These are phyloP conservation scores for Davidsoniella virescens DNA, from an alignment of 2,329 filamentous ascomycete genomes.

Conservation along the genomic window DNA sequence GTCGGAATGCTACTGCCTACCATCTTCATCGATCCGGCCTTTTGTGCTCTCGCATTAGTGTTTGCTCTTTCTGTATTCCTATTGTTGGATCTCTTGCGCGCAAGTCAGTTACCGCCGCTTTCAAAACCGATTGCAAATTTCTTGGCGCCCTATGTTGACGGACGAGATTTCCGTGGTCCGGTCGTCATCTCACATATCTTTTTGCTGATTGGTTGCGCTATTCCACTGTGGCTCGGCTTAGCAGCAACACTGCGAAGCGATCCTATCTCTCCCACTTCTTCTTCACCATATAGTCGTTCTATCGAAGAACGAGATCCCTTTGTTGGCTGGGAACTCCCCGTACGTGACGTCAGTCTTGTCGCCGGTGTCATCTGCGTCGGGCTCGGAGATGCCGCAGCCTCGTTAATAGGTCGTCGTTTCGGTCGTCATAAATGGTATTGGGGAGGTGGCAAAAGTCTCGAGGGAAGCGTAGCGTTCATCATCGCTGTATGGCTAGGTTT, in stretches of 20 bases:
- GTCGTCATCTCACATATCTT: slow-evolving; percentile 96
- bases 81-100: slow-evolving; percentile 73
- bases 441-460: slow-evolving; percentile 90
- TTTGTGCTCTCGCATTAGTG: slow-evolving; percentile 61
- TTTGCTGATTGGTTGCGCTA: slow-evolving; percentile 82
- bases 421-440: slow-evolving; percentile 87
- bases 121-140: slow-evolving; percentile 76
- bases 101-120: slow-evolving; percentile 78
- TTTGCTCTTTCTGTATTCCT: slow-evolving; percentile 73
- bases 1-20: slow-evolving; percentile 86
- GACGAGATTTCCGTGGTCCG: slow-evolving; percentile 77
- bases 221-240: slow-evolving; percentile 80
- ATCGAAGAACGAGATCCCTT: too few species aligned
- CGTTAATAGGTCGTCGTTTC: slow-evolving; percentile 71
- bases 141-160: slow-evolving; percentile 85
- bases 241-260: slow-evolving; percentile 46
- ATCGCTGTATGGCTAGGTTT: slow-evolving; percentile 63
- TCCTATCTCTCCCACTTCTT: slow-evolving; percentile 27
- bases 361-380: slow-evolving; percentile 88
- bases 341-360: slow-evolving; percentile 74
- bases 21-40: slow-evolving; percentile 73
- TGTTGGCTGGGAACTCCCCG: slow-evolving; percentile 57
- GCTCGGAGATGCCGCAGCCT: slow-evolving; percentile 85
- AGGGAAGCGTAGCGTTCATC: slow-evolving; percentile 72
- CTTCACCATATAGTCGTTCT: slow-evolving; percentile 17